Evolutionary conservation across 129 eudicot genomes (phyloP).

Genomic region (Solidago caesia): DNA sequence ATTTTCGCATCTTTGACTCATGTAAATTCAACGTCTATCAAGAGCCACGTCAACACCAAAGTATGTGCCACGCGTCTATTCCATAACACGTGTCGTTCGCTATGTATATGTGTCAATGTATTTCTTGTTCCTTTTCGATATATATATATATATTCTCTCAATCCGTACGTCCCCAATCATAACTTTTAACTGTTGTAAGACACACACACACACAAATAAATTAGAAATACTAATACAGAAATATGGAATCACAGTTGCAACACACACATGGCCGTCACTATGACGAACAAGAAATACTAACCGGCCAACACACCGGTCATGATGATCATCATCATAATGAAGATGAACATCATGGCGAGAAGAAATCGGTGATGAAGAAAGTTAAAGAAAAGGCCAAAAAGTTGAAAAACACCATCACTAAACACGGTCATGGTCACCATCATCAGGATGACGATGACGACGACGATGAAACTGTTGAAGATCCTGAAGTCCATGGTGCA

Average conservation of each 20-base stretch:
- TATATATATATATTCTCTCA: constrained; percentile 15
- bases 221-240: neutral
- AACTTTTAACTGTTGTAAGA: too few relatives aligned
- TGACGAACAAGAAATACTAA: constrained; percentile 15
- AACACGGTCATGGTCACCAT: constrained; percentile 56
- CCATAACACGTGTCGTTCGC: constrained; percentile 29
- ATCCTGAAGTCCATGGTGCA: constrained; percentile 70
- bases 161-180: neutral
- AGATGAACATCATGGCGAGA: constrained; percentile 52
- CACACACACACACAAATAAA: neutral
- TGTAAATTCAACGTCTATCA: too few relatives aligned
- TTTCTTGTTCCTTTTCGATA: neutral
- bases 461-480: constrained; percentile 49
- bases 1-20: too few relatives aligned
- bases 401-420: constrained; percentile 58
- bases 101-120: constrained; percentile 13
- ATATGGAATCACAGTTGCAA: constrained; percentile 44
- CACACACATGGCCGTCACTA: constrained; percentile 38
- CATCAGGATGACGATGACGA: constrained; percentile 37
- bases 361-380: constrained; percentile 76
- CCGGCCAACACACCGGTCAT: constrained; percentile 32
- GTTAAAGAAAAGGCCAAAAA: constrained; percentile 90
- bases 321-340: neutral
- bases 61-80: constrained; percentile 27
- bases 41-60: constrained; percentile 19